Evolutionary conservation across 2,329 filamentous ascomycete species (phyloP).

Genomic region (Catunica adiposa): DNA sequence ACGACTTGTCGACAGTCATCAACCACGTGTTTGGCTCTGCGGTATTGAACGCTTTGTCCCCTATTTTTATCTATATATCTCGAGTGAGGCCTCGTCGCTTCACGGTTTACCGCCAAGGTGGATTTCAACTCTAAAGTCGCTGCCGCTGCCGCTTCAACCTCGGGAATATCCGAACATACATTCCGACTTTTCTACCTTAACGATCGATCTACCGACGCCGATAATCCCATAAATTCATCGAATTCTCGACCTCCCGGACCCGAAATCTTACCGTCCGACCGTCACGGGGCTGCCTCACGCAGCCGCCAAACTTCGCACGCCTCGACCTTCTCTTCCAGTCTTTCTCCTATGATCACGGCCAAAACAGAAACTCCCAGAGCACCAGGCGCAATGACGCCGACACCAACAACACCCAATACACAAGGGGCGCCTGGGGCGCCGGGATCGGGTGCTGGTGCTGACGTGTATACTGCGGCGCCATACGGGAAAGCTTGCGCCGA

Average conservation of each 20-base stretch:
- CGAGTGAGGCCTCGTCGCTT: not conserved
- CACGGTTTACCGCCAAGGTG: not conserved
- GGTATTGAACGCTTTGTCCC: not conserved
- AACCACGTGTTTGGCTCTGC: not conserved
- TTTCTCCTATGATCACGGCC: not conserved
- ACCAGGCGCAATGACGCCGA: not conserved
- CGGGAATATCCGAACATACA: conserved; percentile 1
- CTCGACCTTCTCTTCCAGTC: not conserved
- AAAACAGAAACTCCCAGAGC: not conserved
- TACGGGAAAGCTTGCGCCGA: conserved; percentile 27
- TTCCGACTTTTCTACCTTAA: not conserved
- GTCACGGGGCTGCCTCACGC: not conserved
- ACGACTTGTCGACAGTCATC: not conserved
- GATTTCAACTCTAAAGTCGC: not conserved
- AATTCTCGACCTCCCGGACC: not conserved
- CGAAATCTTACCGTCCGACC: not conserved
- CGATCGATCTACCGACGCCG: not conserved
- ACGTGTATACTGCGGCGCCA: conserved; percentile 19
- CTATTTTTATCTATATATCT: not conserved
- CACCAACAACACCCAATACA: no score
- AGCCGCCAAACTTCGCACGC: not conserved
- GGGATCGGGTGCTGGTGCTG: not conserved
- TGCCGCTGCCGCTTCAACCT: not conserved
- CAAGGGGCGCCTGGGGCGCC: not conserved
- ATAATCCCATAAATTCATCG: not conserved